A percentile compares a stretch with the other conserved stretches of the same genome.
phyloP scores from a whole-genome alignment of 129 eudicot genomes.

The Oenanthe sinensis region DNA sequence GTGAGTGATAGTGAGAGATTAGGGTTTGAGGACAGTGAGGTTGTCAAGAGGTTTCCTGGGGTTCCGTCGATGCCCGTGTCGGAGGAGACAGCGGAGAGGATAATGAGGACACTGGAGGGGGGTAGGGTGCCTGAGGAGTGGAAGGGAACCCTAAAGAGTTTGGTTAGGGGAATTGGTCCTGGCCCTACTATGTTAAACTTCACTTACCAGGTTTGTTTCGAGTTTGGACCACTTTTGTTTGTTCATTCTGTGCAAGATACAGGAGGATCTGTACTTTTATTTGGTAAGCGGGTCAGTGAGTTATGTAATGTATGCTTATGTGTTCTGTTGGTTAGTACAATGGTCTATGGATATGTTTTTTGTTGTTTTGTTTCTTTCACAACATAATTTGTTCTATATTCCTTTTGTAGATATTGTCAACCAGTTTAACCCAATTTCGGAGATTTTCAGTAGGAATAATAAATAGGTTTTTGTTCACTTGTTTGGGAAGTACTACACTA shows the following conservation, averaged over 20 bases:
- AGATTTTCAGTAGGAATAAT: not conserved
- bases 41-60: constrained; percentile 41
- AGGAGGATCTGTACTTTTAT: not conserved
- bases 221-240: constrained; percentile 20
- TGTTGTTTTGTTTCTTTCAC: not conserved
- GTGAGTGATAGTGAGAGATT: constrained; percentile 44
- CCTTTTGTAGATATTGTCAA: not conserved
- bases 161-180: constrained; percentile 52
- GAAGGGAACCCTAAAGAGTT: constrained; percentile 23
- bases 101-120: constrained; percentile 58
- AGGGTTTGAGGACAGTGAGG: constrained; percentile 32
- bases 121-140: constrained; percentile 38
- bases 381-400: not conserved
- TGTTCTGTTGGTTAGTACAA: not conserved
- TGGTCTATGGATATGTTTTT: not conserved
- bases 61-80: constrained; percentile 79
- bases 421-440: not conserved
- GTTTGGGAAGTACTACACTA: not conserved
- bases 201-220: constrained; percentile 45
- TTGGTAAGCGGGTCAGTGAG: not conserved
- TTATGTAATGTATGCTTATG: not conserved
- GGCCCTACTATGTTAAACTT: constrained; percentile 75
- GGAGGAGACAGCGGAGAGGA: constrained; percentile 42
- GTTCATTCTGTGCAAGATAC: not conserved
- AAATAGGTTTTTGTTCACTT: not conserved